Percentiles rank a stretch among this genome's conserved stretches.
Conservation (phyloP, 257 asterid genomes). For the Eucommia ulmoides region DNA sequence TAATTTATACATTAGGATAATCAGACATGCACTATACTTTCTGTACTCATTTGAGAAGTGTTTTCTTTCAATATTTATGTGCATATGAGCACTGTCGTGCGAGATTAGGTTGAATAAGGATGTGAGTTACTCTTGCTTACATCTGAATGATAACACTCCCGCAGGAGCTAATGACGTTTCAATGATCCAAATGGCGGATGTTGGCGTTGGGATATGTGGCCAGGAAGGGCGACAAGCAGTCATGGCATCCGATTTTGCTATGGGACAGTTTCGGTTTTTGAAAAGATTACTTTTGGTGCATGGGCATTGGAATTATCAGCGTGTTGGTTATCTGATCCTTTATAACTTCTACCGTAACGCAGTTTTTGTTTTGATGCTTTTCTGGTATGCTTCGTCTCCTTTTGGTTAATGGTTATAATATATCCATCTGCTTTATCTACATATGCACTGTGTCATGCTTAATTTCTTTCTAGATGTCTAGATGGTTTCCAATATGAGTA, state of each 20-base stretch:
- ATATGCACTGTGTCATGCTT: neutral
- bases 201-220: conserved; percentile 99
- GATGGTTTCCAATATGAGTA: neutral
- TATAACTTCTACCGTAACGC: conserved; percentile 97
- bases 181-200: conserved; percentile 99
- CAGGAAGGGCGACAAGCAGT: conserved; percentile 99
- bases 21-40: too few species aligned
- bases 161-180: conserved; percentile 98
- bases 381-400: conserved; percentile 52
- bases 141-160: too few species aligned
- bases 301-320: conserved; percentile 97
- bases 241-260: conserved; percentile 99
- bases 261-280: conserved; percentile 93
- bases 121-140: conserved; percentile 7
- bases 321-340: conserved; percentile 84
- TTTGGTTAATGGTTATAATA: neutral
- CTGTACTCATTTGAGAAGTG: neutral
- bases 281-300: conserved; percentile 89
- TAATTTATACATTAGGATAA: too few species aligned
- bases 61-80: neutral
- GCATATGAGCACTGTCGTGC: neutral
- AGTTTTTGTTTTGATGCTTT: conserved; percentile 92
- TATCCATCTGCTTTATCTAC: neutral
- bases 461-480: neutral
- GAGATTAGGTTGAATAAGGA: neutral